These are phyloP conservation scores for Agastache rugosa DNA, from an alignment of 257 asterid genomes.

Conservation along the genomic window DNA sequence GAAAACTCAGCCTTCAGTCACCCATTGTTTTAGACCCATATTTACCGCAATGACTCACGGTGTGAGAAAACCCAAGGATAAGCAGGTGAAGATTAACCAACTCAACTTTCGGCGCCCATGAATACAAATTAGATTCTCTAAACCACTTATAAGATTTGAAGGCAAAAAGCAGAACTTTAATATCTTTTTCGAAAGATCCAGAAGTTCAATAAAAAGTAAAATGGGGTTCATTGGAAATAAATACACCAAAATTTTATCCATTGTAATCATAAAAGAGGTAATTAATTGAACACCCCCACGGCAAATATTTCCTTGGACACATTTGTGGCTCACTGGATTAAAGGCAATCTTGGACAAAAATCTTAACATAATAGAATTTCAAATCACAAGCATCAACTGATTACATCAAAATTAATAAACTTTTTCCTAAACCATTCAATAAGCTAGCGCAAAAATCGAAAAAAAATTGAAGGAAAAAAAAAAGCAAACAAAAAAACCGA, in stretches of 20 bases:
- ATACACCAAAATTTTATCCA: not conserved
- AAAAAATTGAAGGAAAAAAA: not conserved
- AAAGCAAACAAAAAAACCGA: no score
- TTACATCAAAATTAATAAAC: not conserved
- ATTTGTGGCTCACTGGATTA: not conserved
- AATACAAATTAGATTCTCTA: not conserved
- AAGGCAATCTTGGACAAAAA: not conserved
- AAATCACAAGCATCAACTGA: slow-evolving; percentile 1
- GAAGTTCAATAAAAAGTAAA: not conserved
- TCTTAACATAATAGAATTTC: not conserved
- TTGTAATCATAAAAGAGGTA: not conserved
- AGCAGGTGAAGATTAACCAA: no score
- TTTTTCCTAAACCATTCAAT: not conserved
- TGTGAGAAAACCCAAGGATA: no score
- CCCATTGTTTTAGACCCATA: no score
- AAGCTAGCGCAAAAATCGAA: not conserved
- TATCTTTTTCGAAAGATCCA: not conserved
- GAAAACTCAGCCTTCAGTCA: no score
- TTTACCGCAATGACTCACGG: no score
- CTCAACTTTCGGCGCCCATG: no score
- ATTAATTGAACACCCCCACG: not conserved
- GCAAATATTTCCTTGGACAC: not conserved
- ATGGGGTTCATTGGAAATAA: not conserved
- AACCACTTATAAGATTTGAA: not conserved
- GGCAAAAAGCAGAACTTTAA: not conserved